Evolutionary conservation across 345 rosid genomes (phyloP).

Genomic region (Noccaea caerulescens): DNA sequence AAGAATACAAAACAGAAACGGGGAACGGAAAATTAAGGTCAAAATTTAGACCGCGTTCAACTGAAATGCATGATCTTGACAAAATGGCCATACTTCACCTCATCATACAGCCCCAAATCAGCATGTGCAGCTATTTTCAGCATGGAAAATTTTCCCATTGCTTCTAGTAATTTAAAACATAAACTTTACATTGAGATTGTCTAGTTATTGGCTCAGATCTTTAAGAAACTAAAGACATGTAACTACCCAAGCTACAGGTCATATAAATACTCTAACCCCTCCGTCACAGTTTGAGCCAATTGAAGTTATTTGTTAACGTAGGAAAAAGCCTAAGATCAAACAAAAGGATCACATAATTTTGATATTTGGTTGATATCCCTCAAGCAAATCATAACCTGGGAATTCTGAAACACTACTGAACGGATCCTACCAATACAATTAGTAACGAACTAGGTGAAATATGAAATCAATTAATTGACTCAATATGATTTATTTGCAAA

Average conservation of each 20-base stretch:
- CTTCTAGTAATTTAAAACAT: slow-evolving; percentile 7
- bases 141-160: background rate
- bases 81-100: background rate
- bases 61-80: background rate
- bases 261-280: too few species aligned
- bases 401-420: slow-evolving; percentile 12
- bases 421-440: slow-evolving; percentile 3
- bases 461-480: background rate
- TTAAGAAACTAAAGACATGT: background rate
- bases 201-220: background rate
- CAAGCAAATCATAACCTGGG: background rate
- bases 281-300: too few species aligned
- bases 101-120: slow-evolving; percentile 4
- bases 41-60: too few species aligned
- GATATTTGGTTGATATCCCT: background rate
- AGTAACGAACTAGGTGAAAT: background rate
- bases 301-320: too few species aligned
- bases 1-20: background rate
- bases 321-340: slow-evolving; percentile 10
- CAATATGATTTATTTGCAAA: background rate
- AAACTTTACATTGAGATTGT: background rate
- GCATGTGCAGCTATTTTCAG: slow-evolving; percentile 1
- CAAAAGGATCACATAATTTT: background rate
- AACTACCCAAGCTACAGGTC: too few species aligned
- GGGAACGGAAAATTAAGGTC: too few species aligned